Evolutionary conservation across 1,139 yeast species (phyloP).

Genomic region (Kodamaea derodonti): DNA sequence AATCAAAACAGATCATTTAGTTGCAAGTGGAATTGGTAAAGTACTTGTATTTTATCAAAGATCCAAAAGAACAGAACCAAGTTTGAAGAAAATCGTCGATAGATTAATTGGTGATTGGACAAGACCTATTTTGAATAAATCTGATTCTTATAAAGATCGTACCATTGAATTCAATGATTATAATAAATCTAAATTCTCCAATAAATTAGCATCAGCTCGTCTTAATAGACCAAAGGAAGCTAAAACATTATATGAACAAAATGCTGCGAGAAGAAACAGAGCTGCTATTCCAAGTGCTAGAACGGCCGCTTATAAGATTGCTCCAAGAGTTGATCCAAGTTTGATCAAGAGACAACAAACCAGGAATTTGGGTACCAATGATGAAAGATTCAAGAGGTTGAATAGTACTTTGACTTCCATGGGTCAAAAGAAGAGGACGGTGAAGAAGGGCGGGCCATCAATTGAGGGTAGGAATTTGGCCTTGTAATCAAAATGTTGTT

Average conservation of each 20-base stretch:
- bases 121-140: slow-evolving; percentile 92
- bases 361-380: slow-evolving; percentile 52
- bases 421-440: slow-evolving; percentile 40
- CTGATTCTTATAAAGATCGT: slow-evolving; percentile 91
- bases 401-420: slow-evolving; percentile 50
- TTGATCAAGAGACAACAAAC: slow-evolving; percentile 36
- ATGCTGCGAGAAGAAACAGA: slow-evolving; percentile 88
- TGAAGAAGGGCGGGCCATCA: slow-evolving; percentile 68
- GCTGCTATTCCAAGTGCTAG: slow-evolving; percentile 93
- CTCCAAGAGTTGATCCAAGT: slow-evolving; percentile 68
- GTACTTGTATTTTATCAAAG: slow-evolving; percentile 92
- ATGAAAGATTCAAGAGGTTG: slow-evolving; percentile 76
- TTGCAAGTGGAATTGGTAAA: slow-evolving; percentile 93
- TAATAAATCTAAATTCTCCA: slow-evolving; percentile 54
- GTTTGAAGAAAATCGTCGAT: slow-evolving; percentile 84
- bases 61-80: slow-evolving; percentile 83
- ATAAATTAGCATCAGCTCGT: slow-evolving; percentile 41
- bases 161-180: slow-evolving; percentile 67
- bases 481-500: too few species aligned
- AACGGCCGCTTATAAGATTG: slow-evolving; percentile 84
- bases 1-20: slow-evolving; percentile 89
- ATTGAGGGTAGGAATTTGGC: slow-evolving; percentile 73
- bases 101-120: slow-evolving; percentile 96
- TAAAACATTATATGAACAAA: slow-evolving; percentile 74
- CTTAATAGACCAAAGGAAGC: slow-evolving; percentile 34